Evolutionary conservation across 306 rosid genomes (phyloP).

Genomic region (Sphenostylis stenocarpa): DNA sequence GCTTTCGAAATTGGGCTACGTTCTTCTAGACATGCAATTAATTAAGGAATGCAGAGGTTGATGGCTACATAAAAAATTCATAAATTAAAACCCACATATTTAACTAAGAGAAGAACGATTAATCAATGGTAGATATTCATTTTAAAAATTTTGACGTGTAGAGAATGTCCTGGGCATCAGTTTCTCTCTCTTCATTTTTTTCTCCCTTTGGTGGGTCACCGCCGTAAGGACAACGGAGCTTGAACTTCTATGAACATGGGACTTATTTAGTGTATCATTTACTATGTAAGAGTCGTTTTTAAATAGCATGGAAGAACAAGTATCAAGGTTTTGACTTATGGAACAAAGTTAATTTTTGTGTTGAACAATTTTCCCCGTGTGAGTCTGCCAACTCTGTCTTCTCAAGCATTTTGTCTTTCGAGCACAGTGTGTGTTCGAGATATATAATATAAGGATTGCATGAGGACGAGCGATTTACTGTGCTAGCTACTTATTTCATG

Average conservation of each 20-base stretch:
- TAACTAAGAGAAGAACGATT: not conserved
- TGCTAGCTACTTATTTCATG: not conserved
- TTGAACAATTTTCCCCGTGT: constrained; percentile 32
- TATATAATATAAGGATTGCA: not conserved
- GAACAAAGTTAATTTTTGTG: constrained; percentile 47
- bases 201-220: constrained; percentile 20
- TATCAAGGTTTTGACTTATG: constrained; percentile 80
- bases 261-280: constrained; percentile 34
- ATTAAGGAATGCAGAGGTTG: constrained; percentile 22
- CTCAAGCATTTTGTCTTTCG: constrained; percentile 26
- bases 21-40: constrained; percentile 31
- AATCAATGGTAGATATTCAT: not conserved
- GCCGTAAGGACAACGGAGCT: constrained; percentile 82
- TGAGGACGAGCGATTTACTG: constrained; percentile 15
- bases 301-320: constrained; percentile 45
- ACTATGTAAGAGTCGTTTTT: constrained; percentile 23
- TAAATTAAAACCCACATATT: not conserved
- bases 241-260: constrained; percentile 43
- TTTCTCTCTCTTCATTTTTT: not conserved
- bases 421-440: not conserved
- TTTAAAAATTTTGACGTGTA: constrained; percentile 32
- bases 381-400: constrained; percentile 41
- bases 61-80: not conserved
- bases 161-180: constrained; percentile 40
- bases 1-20: constrained; percentile 47